A percentile compares a stretch with the other conserved stretches of the same genome.
These are phyloP conservation scores for Exophiala alcalophila DNA, from an alignment of 2,329 filamentous ascomycete genomes.

Conservation along the genomic window DNA sequence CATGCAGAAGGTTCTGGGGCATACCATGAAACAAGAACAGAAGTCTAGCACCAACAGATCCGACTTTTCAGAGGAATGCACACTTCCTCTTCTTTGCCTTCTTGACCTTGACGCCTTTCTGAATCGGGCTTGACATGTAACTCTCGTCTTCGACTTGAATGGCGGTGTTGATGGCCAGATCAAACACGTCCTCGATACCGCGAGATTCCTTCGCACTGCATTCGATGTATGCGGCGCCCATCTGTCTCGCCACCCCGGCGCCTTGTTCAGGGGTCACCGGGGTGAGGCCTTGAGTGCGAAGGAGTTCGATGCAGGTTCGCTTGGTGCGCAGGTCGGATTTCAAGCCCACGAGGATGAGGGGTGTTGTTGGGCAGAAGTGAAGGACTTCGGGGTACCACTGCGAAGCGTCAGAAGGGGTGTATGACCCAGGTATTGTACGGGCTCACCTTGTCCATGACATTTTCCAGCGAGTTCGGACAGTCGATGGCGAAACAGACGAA, in stretches of 20 bases:
- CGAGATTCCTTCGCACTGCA: constrained; percentile 98
- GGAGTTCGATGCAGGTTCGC: constrained; percentile 94
- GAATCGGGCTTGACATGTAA: constrained; percentile 38
- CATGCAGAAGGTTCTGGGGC: too few relatives aligned
- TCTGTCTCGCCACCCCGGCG: constrained; percentile 80
- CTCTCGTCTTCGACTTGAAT: constrained; percentile 73
- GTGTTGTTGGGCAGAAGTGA: constrained; percentile 97
- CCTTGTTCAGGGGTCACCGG: constrained; percentile 92
- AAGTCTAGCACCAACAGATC: too few relatives aligned
- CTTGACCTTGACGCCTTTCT: constrained; percentile 38
- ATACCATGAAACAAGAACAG: constrained; percentile 10
- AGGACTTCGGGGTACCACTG: constrained; percentile 99
- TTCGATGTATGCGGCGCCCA: constrained; percentile 95
- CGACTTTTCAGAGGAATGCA: constrained; percentile 74
- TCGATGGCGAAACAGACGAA: constrained; percentile 99
- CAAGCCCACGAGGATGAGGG: constrained; percentile 89
- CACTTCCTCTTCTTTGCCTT: constrained; percentile 85
- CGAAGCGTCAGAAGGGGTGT: constrained; percentile 11
- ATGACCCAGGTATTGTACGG: neutral
- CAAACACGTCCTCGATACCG: constrained; percentile 95
- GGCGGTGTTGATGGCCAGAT: constrained; percentile 83
- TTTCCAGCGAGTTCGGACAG: constrained; percentile 95
- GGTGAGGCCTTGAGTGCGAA: constrained; percentile 95
- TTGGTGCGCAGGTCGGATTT: constrained; percentile 96
- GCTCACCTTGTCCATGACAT: constrained; percentile 95